Conservation (phyloP, 1,284 basidiomycete genomes). For the Marasmius sp. region DNA sequence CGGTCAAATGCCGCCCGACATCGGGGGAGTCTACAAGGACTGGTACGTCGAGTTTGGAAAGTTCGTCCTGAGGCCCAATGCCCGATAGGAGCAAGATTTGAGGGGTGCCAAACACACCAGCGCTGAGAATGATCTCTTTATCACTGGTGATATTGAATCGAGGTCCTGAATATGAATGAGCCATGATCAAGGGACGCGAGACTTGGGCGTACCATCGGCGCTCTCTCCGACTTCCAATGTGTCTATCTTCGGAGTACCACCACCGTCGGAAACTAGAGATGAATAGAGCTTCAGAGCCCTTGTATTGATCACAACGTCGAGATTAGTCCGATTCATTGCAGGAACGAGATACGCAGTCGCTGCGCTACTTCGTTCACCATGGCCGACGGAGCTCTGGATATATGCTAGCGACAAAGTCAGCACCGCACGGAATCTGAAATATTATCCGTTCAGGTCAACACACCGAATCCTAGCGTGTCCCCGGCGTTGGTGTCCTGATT, state of each 20-base stretch:
- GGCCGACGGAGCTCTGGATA: conserved; percentile 16
- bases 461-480: conserved; percentile 19
- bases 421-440: too few species aligned
- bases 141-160: conserved; percentile 7
- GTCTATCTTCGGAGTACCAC: not conserved
- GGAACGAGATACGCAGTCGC: conserved; percentile 22
- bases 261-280: not conserved
- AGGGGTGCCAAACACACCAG: conserved; percentile 15
- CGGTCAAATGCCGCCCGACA: conserved; percentile 17
- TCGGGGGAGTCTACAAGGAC: conserved; percentile 15
- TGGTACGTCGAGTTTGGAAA: conserved; percentile 11
- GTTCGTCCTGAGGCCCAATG: conserved; percentile 13
- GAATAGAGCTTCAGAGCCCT: conserved; percentile 15
- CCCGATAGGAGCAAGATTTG: conserved; percentile 15
- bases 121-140: conserved; percentile 18
- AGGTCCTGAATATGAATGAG: not conserved
- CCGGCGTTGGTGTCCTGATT: conserved; percentile 23
- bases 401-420: conserved; percentile 13
- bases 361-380: conserved; percentile 18
- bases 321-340: conserved; percentile 16
- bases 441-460: not conserved
- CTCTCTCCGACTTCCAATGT: conserved; percentile 10
- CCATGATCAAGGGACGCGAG: not conserved
- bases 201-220: conserved; percentile 8
- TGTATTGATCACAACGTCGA: conserved; percentile 21